Evolutionary conservation across 2,329 filamentous ascomycete genomes (phyloP).

Genomic region (Albifimbria verrucaria): DNA sequence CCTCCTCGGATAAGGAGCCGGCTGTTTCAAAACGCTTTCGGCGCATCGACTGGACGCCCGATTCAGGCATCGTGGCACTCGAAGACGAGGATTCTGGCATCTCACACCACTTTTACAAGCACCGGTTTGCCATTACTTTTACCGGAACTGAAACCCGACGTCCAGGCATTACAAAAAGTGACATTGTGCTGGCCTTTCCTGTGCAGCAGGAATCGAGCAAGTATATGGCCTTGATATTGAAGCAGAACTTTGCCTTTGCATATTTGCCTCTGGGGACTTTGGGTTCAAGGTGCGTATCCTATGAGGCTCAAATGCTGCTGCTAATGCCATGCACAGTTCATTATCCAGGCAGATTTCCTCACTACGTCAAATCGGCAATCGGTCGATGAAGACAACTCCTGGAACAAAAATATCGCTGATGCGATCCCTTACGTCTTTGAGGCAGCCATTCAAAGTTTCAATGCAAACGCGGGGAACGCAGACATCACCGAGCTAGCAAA

Average conservation of each 20-base stretch:
- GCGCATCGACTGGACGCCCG: background rate
- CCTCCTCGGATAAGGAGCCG: background rate
- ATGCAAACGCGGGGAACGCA: background rate
- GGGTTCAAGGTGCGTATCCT: background rate
- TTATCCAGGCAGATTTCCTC: background rate
- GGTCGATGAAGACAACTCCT: background rate
- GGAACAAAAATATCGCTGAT: background rate
- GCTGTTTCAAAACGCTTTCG: background rate
- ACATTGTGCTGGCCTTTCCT: background rate
- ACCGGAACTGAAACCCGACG: background rate
- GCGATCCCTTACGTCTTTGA: background rate
- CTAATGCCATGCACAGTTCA: background rate
- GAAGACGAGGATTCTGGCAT: background rate
- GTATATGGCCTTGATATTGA: background rate
- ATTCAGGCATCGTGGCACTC: background rate
- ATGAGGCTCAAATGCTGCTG: background rate
- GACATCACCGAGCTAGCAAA: background rate
- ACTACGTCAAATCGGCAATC: background rate
- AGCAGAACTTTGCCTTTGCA: constrained; percentile 1
- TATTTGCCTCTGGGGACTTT: background rate
- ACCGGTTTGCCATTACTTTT: background rate
- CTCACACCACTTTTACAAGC: background rate
- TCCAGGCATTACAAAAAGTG: background rate
- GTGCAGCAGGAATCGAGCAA: background rate
- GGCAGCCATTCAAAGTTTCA: background rate